Evolutionary conservation across 257 asterid genomes (phyloP).

Genomic region (Echium plantagineum): DNA sequence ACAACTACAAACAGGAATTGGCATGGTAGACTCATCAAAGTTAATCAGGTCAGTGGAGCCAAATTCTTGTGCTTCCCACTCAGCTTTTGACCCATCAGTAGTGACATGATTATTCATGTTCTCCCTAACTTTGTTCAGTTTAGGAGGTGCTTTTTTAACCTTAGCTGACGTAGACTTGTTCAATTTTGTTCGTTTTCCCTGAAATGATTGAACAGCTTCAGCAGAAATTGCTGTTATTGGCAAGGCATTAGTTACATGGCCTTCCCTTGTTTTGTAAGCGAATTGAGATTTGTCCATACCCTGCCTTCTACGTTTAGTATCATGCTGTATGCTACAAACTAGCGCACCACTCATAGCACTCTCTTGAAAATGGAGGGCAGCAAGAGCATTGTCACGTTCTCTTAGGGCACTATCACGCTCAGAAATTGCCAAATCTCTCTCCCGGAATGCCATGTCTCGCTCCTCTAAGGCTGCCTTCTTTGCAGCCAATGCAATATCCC

Average conservation of each 20-base stretch:
- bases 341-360: constrained; percentile 30
- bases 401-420: constrained; percentile 55
- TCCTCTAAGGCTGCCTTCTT: constrained; percentile 38
- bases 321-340: constrained; percentile 20
- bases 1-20: constrained; percentile 64
- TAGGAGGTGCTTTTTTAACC: constrained; percentile 24
- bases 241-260: constrained; percentile 22
- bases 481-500: constrained; percentile 49
- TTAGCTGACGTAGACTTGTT: constrained; percentile 15
- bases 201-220: constrained; percentile 20
- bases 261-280: constrained; percentile 23
- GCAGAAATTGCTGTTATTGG: constrained; percentile 28
- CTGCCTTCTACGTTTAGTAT: constrained; percentile 30
- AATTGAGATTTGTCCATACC: constrained; percentile 19
- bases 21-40: constrained; percentile 53
- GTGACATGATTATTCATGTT: constrained; percentile 56
- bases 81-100: constrained; percentile 59
- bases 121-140: constrained; percentile 39
- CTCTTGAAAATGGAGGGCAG: constrained; percentile 82
- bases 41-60: constrained; percentile 31
- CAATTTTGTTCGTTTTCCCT: constrained; percentile 14
- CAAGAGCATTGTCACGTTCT: constrained; percentile 73
- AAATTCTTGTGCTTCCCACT: constrained; percentile 62
- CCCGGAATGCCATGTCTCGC: constrained; percentile 45
- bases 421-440: constrained; percentile 43